Evolutionary conservation across 1,139 yeast genomes (phyloP).

Genomic region (Geotrichum restrictum): DNA sequence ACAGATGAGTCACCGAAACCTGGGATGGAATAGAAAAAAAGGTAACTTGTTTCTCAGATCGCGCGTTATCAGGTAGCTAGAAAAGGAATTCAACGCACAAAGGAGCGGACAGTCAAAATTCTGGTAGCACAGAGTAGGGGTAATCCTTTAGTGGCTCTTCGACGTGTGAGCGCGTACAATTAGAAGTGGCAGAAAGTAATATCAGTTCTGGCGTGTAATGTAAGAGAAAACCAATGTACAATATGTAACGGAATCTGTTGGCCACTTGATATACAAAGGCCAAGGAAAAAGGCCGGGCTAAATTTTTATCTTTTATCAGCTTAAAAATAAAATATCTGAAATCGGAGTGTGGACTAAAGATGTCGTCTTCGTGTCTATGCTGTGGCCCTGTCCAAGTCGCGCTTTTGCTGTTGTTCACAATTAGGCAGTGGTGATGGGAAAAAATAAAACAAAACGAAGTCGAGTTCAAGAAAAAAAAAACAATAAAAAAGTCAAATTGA

Average conservation of each 20-base stretch:
- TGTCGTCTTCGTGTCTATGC: background rate
- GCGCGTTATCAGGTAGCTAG: background rate
- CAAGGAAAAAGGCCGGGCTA: too few species aligned
- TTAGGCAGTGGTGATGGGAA: constrained; percentile 11
- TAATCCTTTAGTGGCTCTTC: background rate
- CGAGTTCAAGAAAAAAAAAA: background rate
- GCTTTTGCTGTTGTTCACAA: constrained; percentile 5
- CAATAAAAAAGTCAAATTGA: background rate
- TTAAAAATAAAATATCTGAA: too few species aligned
- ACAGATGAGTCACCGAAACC: background rate
- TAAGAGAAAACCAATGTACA: too few species aligned
- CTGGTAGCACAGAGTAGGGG: background rate
- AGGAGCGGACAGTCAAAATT: background rate
- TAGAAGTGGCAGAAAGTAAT: too few species aligned
- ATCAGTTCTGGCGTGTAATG: too few species aligned
- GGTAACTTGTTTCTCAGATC: background rate
- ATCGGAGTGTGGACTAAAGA: too few species aligned
- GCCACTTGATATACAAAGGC: too few species aligned
- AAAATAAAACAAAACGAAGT: background rate
- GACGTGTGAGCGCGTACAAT: too few species aligned
- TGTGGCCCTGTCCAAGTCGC: constrained; percentile 1
- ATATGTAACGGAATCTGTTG: too few species aligned
- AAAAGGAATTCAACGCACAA: background rate
- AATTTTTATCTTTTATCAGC: too few species aligned
- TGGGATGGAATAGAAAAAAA: background rate